Evolutionary conservation across 352 stramenopile species (phyloP).

Genomic region (Phytopythium sindhum): DNA sequence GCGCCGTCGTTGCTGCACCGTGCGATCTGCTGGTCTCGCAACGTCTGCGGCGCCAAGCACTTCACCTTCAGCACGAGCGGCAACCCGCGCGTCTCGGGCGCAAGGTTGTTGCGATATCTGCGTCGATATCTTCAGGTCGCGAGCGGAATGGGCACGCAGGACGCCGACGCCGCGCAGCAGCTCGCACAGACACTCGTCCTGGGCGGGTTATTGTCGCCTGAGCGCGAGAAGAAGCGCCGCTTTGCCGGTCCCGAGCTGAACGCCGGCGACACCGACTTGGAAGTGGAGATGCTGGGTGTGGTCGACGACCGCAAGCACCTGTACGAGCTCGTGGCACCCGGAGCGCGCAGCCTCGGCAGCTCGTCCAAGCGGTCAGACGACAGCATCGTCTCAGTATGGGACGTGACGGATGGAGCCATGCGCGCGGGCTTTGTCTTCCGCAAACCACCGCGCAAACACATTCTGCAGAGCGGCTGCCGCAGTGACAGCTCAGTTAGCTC

Average conservation of each 20-base stretch:
- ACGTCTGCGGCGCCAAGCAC: neutral
- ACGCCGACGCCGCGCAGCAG: slow-evolving; percentile 20
- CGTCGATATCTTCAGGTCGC: slow-evolving; percentile 24
- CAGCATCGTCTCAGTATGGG: slow-evolving; percentile 25
- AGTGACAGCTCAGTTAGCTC: neutral
- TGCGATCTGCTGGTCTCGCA: neutral
- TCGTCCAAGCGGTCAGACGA: slow-evolving; percentile 2
- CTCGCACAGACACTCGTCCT: slow-evolving; percentile 32
- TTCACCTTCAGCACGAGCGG: neutral
- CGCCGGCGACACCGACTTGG: neutral
- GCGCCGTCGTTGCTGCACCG: slow-evolving; percentile 23
- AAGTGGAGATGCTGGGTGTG: slow-evolving; percentile 26
- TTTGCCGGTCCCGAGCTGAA: neutral
- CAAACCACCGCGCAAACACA: neutral
- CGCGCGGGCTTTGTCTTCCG: slow-evolving; percentile 27
- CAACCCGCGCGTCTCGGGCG: slow-evolving; percentile 27
- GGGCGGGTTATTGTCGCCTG: slow-evolving; percentile 29
- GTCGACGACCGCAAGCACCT: slow-evolving; percentile 15
- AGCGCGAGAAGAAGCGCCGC: slow-evolving; percentile 10
- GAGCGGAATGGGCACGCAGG: slow-evolving; percentile 20
- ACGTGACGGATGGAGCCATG: slow-evolving; percentile 31
- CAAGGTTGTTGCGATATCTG: slow-evolving; percentile 31
- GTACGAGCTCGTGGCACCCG: slow-evolving; percentile 53
- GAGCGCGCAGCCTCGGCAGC: slow-evolving; percentile 10
- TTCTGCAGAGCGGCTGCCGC: neutral